Evolutionary conservation across 2,329 filamentous ascomycete genomes (phyloP), one percentile per base, ranked within the genome.

Genomic region (Periconia macrospinosa): DNA sequence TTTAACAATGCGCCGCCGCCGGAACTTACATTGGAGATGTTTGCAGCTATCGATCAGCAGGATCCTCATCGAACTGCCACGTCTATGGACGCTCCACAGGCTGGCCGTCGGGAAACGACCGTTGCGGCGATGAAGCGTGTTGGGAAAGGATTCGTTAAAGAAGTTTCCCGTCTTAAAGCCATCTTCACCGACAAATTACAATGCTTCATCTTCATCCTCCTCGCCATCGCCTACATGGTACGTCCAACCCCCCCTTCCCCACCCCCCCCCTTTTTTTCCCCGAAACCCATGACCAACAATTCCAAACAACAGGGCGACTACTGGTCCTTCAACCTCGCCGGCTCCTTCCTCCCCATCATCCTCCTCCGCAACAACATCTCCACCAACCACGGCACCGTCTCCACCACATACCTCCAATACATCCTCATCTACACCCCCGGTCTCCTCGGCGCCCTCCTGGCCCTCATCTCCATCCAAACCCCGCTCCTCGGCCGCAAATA

Each of bases 311-410:
- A 62, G 60, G 66, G 66, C n/a, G 63, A 69, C 37, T 69, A 69
- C 60, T 69, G 66, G 65, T 69, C 66, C 9, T 69, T 69, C 52
- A 69, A 69, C 23, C 57, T 69, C 2, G 66, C 65, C 17, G 63
- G 66, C 3, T 44, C 49, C 20, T 69, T 66, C 50, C 54, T 69
- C 1, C 66, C 66, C 3, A 62, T 69, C 45, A 69, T 69, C 15
- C 45, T 69, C 17, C 49, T 66, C 9, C 61, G 61, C n/a, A 67
- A 69, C 57, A 69, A 69, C n/a, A 65, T 69, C 7, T 56, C 55
- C 1, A 55, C 53, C 10, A 65, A 65, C 33, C 60, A 52, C 17
- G 61, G 61, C 23, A 54, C 57, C 17, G 66, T 69, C 2, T 50
- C 57, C 14, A 59, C 65, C 30, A 69, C 66, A 11, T 69, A 69